phyloP scores from a whole-genome alignment of 768 basidiomycete genomes.

The Lenzites betulinus region DNA sequence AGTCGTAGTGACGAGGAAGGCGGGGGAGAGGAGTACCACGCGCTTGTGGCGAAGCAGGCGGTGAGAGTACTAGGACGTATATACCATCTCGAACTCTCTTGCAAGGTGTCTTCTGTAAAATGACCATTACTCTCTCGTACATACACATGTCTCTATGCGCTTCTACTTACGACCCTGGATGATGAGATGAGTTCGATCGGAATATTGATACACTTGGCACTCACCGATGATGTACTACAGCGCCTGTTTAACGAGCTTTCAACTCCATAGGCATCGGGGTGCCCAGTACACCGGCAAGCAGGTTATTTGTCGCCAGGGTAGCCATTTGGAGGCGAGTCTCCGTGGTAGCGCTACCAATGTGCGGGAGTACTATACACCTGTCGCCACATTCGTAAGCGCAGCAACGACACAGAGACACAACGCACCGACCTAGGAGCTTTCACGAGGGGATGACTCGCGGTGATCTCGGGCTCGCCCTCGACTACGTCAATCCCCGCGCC shows the following conservation, averaged over 20 bases:
- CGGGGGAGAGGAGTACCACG: not conserved
- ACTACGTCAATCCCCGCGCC: slow-evolving; percentile 94
- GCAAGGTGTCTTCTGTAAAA: no score
- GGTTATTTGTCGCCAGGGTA: slow-evolving; percentile 67
- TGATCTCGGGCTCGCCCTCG: slow-evolving; percentile 84
- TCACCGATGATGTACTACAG: no score
- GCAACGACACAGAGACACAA: not conserved
- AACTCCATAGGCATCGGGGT: slow-evolving; percentile 58
- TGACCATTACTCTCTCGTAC: no score
- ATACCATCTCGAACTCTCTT: not conserved
- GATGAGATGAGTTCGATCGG: no score
- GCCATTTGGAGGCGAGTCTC: slow-evolving; percentile 88
- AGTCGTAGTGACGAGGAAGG: no score
- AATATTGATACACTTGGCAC: no score
- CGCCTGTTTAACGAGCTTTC: no score
- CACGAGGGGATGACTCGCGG: slow-evolving; percentile 75
- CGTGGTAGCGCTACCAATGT: slow-evolving; percentile 87
- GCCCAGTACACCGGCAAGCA: slow-evolving; percentile 57
- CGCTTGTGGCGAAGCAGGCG: not conserved
- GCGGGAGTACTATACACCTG: slow-evolving; percentile 84
- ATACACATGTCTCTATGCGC: no score
- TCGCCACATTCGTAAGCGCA: not conserved
- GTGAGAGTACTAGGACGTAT: not conserved
- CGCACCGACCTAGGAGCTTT: slow-evolving; percentile 65
- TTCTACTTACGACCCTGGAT: no score